A percentile compares a stretch with the other conserved stretches of the same genome.
Evolutionary conservation across 495 filamentous ascomycete species (phyloP).

Genomic region (Aspergillus sclerotiicarbonarius): DNA sequence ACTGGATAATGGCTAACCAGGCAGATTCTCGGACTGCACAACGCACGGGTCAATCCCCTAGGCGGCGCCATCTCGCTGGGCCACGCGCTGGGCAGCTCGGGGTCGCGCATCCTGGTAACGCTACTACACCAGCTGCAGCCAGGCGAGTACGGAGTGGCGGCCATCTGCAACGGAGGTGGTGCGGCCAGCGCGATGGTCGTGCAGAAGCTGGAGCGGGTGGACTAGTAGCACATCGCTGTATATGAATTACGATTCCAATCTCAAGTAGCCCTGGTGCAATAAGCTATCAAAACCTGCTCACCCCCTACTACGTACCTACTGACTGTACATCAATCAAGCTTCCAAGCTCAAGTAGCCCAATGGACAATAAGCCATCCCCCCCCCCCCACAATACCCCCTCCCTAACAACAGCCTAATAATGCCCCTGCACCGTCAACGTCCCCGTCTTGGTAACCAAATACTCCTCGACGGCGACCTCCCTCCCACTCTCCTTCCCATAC

Average conservation of each 20-base stretch:
- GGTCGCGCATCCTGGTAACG: conserved; percentile 86
- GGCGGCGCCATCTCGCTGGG: conserved; percentile 94
- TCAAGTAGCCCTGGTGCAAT: no score
- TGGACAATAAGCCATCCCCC: no score
- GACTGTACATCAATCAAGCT: no score
- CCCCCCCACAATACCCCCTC: no score
- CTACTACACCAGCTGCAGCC: conserved; percentile 85
- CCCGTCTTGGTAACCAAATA: conserved; percentile 73
- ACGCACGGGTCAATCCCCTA: conserved; percentile 76
- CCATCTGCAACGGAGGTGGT: conserved; percentile 96
- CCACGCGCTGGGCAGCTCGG: conserved; percentile 91
- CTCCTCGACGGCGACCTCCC: conserved; percentile 67
- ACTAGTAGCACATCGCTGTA: conserved; percentile 19
- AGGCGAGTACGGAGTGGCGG: conserved; percentile 91
- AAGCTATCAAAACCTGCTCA: no score
- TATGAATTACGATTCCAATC: not conserved
- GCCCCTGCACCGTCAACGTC: conserved; percentile 60
- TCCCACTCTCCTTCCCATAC: conserved; percentile 74
- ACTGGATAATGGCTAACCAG: conserved; percentile 16
- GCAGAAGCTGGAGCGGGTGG: conserved; percentile 72
- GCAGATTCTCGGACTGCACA: conserved; percentile 74
- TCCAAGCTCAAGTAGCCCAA: no score
- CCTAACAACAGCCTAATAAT: no score
- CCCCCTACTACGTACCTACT: no score
- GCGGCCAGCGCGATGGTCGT: conserved; percentile 91